A percentile compares a stretch with the other conserved stretches of the same genome.
These are phyloP conservation scores for Graphilbum sp. DNA, from an alignment of 2,329 filamentous ascomycete species.

Conservation along the genomic window DNA sequence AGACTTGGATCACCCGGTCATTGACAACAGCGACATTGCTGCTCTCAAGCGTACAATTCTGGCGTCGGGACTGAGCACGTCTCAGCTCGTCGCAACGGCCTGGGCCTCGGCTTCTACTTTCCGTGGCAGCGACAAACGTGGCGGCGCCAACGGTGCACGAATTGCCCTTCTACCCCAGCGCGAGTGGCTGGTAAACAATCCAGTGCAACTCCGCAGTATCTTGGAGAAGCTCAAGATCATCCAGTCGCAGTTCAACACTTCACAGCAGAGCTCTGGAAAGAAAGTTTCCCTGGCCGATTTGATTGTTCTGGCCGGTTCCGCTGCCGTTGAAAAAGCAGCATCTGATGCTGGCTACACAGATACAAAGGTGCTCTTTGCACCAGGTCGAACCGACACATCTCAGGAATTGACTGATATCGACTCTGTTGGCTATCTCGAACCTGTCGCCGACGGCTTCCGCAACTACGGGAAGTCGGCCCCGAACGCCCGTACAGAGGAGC, in stretches of 20 bases:
- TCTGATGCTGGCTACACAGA: constrained; percentile 16
- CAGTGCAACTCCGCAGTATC: constrained; percentile 44
- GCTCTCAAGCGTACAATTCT: constrained; percentile 54
- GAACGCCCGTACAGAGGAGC: constrained; percentile 49
- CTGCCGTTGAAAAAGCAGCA: constrained; percentile 58
- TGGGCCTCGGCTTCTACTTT: constrained; percentile 58
- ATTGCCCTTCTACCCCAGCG: constrained; percentile 59
- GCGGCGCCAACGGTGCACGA: constrained; percentile 65
- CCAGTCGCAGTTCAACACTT: constrained; percentile 47
- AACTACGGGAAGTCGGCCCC: constrained; percentile 52
- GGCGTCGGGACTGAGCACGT: constrained; percentile 38
- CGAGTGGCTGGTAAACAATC: constrained; percentile 62
- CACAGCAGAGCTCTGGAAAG: constrained; percentile 31
- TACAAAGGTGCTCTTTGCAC: constrained; percentile 48
- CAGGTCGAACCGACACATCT: constrained; percentile 55
- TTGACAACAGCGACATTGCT: constrained; percentile 47
- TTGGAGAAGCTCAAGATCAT: constrained; percentile 45
- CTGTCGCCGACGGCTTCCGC: constrained; percentile 59
- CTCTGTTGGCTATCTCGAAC: constrained; percentile 51
- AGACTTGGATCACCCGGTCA: constrained; percentile 33
- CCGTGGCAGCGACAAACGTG: constrained; percentile 65
- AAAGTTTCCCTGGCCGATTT: constrained; percentile 65
- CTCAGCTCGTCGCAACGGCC: constrained; percentile 47
- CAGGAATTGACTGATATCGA: constrained; percentile 55
- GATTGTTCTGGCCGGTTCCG: constrained; percentile 57